Percentiles rank a stretch among this genome's conserved stretches.
Conservation (phyloP, 2,329 filamentous ascomycete species). For the Ophiobolus disseminans region DNA sequence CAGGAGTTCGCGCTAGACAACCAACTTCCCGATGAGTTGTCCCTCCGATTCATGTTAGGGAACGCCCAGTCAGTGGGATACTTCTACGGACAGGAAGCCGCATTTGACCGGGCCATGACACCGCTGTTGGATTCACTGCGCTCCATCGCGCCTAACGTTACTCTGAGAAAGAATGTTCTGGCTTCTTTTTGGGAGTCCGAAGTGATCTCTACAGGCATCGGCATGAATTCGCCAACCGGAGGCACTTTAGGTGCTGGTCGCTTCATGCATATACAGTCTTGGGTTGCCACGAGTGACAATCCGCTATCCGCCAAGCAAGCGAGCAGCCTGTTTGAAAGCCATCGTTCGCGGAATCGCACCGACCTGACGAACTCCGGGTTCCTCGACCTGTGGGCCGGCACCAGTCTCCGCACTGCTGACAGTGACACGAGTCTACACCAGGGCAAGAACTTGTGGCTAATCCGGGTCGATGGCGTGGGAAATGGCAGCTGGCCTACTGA, state of each 20-base stretch:
- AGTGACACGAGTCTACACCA: slow-evolving; percentile 19
- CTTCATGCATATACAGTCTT: slow-evolving; percentile 22
- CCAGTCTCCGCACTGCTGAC: slow-evolving; percentile 19
- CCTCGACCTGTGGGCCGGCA: slow-evolving; percentile 28
- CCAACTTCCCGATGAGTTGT: slow-evolving; percentile 17
- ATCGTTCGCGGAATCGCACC: slow-evolving; percentile 20
- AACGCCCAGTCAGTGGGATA: slow-evolving; percentile 16
- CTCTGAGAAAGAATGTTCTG: slow-evolving; percentile 14
- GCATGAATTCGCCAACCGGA: slow-evolving; percentile 21
- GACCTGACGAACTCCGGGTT: slow-evolving; percentile 23
- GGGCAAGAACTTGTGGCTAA: slow-evolving; percentile 29
- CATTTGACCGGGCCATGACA: slow-evolving; percentile 16
- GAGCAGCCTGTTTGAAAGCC: slow-evolving; percentile 16
- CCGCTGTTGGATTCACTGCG: slow-evolving; percentile 16
- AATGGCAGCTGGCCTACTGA: slow-evolving; percentile 19
- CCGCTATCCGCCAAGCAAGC: slow-evolving; percentile 19
- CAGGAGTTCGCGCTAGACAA: slow-evolving; percentile 19
- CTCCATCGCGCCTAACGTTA: slow-evolving; percentile 4
- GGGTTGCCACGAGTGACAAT: slow-evolving; percentile 17
- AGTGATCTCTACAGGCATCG: slow-evolving; percentile 10
- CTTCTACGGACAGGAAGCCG: slow-evolving; percentile 17
- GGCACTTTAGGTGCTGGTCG: slow-evolving; percentile 19
- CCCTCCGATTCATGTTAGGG: slow-evolving; percentile 18
- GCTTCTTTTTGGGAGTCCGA: slow-evolving; percentile 26
- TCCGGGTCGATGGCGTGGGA: slow-evolving; percentile 28